A percentile compares a stretch with the other conserved stretches of the same genome.
phyloP scores from a whole-genome alignment of 2,329 filamentous ascomycete genomes.

The Thielaviopsis euricoi region DNA sequence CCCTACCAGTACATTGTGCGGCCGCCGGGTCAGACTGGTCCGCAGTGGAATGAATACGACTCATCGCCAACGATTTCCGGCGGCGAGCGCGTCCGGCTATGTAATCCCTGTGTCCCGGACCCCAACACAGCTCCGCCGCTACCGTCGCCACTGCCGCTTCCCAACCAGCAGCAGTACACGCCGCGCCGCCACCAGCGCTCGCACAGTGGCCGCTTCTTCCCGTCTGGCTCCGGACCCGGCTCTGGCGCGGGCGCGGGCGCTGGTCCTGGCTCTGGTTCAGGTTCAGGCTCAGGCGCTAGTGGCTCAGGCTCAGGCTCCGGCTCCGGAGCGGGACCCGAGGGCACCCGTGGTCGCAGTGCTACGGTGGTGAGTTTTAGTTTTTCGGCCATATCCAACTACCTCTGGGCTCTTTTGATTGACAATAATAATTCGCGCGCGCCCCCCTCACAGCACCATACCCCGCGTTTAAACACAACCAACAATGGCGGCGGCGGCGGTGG shows the following conservation, averaged over 20 bases:
- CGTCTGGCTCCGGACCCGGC: not conserved
- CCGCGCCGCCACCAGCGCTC: slow-evolving; percentile 28
- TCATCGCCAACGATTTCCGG: slow-evolving; percentile 20
- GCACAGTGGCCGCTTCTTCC: slow-evolving; percentile 22
- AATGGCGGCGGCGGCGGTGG: not conserved
- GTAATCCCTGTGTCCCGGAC: slow-evolving; percentile 46
- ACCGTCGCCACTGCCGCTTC: slow-evolving; percentile 18
- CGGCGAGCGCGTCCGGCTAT: slow-evolving; percentile 41
- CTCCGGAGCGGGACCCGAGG: slow-evolving; percentile 6
- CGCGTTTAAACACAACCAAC: not conserved
- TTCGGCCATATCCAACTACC: not conserved
- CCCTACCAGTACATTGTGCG: slow-evolving; percentile 85
- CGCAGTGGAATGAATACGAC: slow-evolving; percentile 4
- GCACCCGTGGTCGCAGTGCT: slow-evolving; percentile 27
- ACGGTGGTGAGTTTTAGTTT: slow-evolving; percentile 28
- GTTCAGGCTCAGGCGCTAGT: not conserved
- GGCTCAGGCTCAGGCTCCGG: not conserved
- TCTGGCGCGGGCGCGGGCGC: not conserved
- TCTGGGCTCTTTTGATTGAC: slow-evolving; percentile 6
- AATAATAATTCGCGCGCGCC: not conserved
- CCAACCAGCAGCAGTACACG: slow-evolving; percentile 19
- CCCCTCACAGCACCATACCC: not conserved
- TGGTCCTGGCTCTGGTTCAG: not conserved
- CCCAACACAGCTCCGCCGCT: slow-evolving; percentile 41
- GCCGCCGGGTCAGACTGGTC: slow-evolving; percentile 33